phyloP scores from a whole-genome alignment of 306 rosid species.

The Canavalia gladiata region DNA sequence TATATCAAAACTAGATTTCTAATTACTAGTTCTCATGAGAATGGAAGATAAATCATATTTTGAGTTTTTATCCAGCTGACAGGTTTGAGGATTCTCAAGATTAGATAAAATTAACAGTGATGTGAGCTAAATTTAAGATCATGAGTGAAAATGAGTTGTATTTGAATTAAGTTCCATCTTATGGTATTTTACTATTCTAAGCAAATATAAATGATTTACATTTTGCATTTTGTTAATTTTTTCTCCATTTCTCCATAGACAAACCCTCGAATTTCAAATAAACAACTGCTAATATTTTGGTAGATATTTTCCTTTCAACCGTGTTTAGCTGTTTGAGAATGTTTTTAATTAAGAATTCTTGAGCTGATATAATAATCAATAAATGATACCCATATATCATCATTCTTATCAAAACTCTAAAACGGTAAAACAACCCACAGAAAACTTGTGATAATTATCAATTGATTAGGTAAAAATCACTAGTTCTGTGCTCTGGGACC shows the following conservation, averaged over 20 bases:
- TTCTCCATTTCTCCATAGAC: neutral
- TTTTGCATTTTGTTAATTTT: neutral
- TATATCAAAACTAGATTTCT: neutral
- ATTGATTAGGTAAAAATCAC: conserved; percentile 33
- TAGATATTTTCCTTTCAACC: neutral
- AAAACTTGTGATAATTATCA: neutral
- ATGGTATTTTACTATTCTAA: neutral
- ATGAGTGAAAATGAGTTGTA: neutral
- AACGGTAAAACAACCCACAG: conserved; percentile 24
- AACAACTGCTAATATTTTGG: too few relatives aligned
- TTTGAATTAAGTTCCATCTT: neutral
- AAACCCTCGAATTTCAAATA: neutral
- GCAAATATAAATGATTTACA: neutral
- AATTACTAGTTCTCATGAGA: neutral
- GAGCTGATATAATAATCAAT: neutral
- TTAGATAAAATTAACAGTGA: neutral
- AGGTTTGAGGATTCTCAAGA: neutral
- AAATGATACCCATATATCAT: neutral
- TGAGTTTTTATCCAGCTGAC: neutral
- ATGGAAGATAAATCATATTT: neutral
- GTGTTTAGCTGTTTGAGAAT: neutral
- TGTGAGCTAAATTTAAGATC: neutral
- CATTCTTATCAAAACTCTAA: neutral
- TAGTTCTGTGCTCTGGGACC: neutral
- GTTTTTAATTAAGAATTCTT: neutral